These are phyloP conservation scores for Pleurotus salmoneostramineus DNA, from an alignment of 768 basidiomycete species.

Conservation along the genomic window DNA sequence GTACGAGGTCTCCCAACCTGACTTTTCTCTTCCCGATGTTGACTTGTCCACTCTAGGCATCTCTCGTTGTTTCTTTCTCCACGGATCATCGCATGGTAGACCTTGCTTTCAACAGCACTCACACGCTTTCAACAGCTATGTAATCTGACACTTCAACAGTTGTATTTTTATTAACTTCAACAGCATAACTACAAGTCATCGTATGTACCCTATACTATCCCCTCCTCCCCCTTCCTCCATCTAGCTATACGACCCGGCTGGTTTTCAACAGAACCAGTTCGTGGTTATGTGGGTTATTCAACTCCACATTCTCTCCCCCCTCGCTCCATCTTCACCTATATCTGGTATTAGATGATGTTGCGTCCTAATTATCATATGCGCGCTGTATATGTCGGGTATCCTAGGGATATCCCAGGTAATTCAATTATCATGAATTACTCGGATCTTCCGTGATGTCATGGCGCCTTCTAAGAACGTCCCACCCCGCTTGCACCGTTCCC, in stretches of 20 bases:
- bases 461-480: no score
- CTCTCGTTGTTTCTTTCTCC: not conserved
- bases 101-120: constrained; percentile 8
- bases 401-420: no score
- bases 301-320: not conserved
- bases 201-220: not conserved
- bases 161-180: constrained; percentile 7
- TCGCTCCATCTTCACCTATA: not conserved
- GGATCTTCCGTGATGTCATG: no score
- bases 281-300: constrained; percentile 3
- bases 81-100: constrained; percentile 7
- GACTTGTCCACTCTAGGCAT: not conserved
- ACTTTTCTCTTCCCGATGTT: not conserved
- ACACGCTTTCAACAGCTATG: constrained; percentile 9
- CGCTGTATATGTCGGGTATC: not conserved
- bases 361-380: not conserved
- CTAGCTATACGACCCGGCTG: not conserved
- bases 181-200: constrained; percentile 2
- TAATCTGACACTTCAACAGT: constrained; percentile 8
- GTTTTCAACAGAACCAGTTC: constrained; percentile 3
- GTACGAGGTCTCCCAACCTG: not conserved
- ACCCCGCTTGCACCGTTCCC: no score
- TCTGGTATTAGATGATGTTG: not conserved
- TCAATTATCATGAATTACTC: no score
- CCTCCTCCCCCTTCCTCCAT: not conserved